These are phyloP conservation scores for Chlorella variabilis DNA, from an alignment of 163 green algal genomes.

Conservation along the genomic window DNA sequence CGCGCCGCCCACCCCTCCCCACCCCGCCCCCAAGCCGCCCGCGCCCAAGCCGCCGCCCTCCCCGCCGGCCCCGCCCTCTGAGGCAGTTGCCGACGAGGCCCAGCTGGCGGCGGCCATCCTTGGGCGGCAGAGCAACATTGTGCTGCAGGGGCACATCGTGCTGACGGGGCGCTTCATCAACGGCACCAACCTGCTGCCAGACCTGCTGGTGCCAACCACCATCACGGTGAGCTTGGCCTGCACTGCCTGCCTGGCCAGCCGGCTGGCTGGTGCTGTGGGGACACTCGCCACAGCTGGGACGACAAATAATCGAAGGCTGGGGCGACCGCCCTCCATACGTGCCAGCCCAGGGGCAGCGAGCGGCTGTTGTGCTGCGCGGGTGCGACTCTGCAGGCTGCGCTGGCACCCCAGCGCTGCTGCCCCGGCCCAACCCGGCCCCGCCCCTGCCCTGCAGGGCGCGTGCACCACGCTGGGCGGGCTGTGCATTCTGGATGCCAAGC, in stretches of 20 bases:
- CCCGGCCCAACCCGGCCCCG: too few species aligned
- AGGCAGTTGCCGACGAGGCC: not conserved
- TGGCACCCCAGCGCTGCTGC: not conserved
- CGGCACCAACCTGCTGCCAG: slow-evolving; percentile 28
- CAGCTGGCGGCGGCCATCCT: slow-evolving; percentile 30
- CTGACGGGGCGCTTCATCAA: slow-evolving; percentile 2
- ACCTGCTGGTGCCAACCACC: slow-evolving; percentile 28
- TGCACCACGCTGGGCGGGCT: slow-evolving; percentile 39
- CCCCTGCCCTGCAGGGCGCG: slow-evolving; percentile 2
- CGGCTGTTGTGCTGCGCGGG: not conserved
- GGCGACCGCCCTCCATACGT: too few species aligned
- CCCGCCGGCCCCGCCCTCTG: slow-evolving; percentile 15
- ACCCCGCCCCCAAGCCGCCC: slow-evolving; percentile 1
- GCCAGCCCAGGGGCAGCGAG: not conserved
- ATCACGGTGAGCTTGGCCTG: slow-evolving; percentile 28
- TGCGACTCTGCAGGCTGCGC: too few species aligned
- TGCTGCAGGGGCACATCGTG: slow-evolving; percentile 11
- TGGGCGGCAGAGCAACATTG: slow-evolving; percentile 17
- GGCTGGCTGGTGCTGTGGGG: too few species aligned
- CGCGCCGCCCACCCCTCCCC: not conserved
- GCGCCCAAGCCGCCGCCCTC: slow-evolving; percentile 6
- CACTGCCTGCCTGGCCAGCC: too few species aligned
- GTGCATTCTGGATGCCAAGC: slow-evolving; percentile 42
- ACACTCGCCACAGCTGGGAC: too few species aligned
- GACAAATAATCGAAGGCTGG: too few species aligned